Percentiles rank a stretch among this genome's conserved stretches.
These are phyloP conservation scores for Iris macrosiphon DNA, from an alignment of 106 monocot species.

Conservation along the genomic window DNA sequence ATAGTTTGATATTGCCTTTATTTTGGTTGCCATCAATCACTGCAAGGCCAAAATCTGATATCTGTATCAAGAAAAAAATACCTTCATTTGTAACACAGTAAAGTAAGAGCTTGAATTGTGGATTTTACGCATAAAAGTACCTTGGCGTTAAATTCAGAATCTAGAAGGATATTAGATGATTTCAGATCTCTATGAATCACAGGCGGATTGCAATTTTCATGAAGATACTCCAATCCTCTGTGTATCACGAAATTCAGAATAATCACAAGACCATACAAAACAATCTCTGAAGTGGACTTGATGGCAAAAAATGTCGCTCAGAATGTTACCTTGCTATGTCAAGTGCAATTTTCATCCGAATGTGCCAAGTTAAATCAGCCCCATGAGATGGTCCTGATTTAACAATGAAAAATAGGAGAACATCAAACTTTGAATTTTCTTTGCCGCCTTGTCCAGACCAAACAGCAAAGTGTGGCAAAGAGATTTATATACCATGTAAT, in stretches of 20 bases:
- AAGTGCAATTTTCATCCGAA: constrained; percentile 96
- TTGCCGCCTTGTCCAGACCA: not conserved
- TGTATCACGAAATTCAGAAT: not conserved
- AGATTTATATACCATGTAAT: constrained; percentile 54
- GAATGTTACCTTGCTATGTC: constrained; percentile 77
- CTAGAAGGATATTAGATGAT: constrained; percentile 93
- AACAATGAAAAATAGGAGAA: constrained; percentile 7
- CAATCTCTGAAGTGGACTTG: not conserved
- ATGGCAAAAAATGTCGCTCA: not conserved
- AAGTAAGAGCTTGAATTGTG: not conserved
- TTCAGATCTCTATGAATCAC: constrained; percentile 93
- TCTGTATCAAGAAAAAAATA: constrained; percentile 25
- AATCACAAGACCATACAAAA: constrained; percentile 1
- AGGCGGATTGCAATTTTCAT: constrained; percentile 71
- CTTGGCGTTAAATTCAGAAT: constrained; percentile 85
- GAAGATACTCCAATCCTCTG: constrained; percentile 95
- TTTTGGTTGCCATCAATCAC: constrained; percentile 36
- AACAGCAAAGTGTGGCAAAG: not conserved
- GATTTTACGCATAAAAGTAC: constrained; percentile 9
- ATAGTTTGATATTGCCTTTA: constrained; percentile 55
- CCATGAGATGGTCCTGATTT: constrained; percentile 58
- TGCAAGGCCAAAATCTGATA: constrained; percentile 94
- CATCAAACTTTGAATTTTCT: not conserved
- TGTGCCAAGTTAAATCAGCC: constrained; percentile 66
- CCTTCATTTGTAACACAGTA: not conserved